phyloP scores from a whole-genome alignment of 2,329 filamentous ascomycete genomes.

The Cytospora paraplurivora region DNA sequence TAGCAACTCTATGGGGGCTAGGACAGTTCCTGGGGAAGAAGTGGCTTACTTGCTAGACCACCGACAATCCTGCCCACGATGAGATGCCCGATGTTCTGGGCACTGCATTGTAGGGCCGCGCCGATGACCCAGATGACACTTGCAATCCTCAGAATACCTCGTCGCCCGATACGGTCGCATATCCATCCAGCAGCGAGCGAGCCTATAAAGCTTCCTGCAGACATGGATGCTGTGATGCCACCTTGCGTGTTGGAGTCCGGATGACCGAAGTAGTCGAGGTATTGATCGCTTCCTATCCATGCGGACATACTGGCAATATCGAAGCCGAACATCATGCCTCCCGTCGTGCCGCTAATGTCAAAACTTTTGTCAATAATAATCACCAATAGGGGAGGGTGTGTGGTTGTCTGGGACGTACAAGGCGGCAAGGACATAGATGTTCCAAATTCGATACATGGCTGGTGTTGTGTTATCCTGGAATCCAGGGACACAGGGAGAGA shows the following conservation, averaged over 20 bases:
- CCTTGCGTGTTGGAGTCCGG: slow-evolving; percentile 56
- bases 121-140: slow-evolving; percentile 49
- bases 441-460: slow-evolving; percentile 29
- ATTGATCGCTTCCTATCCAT: slow-evolving; percentile 56
- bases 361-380: neutral
- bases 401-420: neutral
- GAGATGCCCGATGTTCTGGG: slow-evolving; percentile 67
- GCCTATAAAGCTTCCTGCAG: slow-evolving; percentile 69
- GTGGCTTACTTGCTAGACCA: slow-evolving; percentile 49
- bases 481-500: neutral
- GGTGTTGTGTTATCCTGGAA: slow-evolving; percentile 1
- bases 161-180: slow-evolving; percentile 53
- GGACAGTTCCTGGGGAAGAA: neutral
- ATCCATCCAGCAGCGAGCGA: slow-evolving; percentile 53
- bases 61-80: slow-evolving; percentile 71
- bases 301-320: slow-evolving; percentile 77
- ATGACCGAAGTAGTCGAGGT: slow-evolving; percentile 26
- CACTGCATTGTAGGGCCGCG: slow-evolving; percentile 27
- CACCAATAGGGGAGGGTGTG: neutral
- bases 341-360: slow-evolving; percentile 40
- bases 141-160: slow-evolving; percentile 51
- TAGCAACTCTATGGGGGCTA: neutral
- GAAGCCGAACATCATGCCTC: slow-evolving; percentile 75
- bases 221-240: slow-evolving; percentile 73
- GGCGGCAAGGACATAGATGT: slow-evolving; percentile 25